These are phyloP conservation scores for Globisporangium emineosum DNA, from an alignment of 352 stramenopile species.

Conservation along the genomic window DNA sequence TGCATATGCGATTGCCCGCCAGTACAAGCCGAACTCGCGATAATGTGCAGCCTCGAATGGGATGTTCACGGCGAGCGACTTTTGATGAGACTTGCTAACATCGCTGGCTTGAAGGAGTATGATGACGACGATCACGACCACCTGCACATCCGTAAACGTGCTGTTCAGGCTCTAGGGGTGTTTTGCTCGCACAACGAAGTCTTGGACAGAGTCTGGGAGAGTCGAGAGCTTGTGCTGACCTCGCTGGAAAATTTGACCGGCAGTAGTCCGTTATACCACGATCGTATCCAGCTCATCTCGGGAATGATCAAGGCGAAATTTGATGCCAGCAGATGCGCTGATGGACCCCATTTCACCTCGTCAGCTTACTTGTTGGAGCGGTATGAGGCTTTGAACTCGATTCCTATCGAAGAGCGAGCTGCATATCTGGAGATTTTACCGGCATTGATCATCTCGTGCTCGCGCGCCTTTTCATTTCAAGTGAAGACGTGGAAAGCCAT, in stretches of 20 bases:
- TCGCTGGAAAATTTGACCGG: background rate
- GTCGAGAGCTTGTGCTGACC: background rate
- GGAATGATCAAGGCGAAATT: background rate
- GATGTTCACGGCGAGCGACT: background rate
- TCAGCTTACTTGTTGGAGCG: background rate
- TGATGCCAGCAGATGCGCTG: background rate
- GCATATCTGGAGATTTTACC: conserved; percentile 13
- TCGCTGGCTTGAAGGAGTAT: background rate
- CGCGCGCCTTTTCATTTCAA: background rate
- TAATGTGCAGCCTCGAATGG: conserved; percentile 6
- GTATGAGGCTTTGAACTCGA: conserved; percentile 1
- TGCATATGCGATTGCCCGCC: background rate
- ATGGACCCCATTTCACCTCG: background rate
- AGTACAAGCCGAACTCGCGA: background rate
- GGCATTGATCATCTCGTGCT: background rate
- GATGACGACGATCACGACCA: background rate
- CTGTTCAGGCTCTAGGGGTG: conserved; percentile 3
- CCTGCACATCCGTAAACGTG: background rate
- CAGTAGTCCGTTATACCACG: background rate
- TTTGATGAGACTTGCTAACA: background rate
- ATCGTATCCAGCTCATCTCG: conserved; percentile 8
- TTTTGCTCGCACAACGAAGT: background rate
- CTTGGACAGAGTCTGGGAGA: background rate
- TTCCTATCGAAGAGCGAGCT: conserved; percentile 4
- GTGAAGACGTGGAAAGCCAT: conserved; percentile 9